Evolutionary conservation across 2,329 filamentous ascomycete genomes (phyloP).

Genomic region (Tolypocladium amazonense): DNA sequence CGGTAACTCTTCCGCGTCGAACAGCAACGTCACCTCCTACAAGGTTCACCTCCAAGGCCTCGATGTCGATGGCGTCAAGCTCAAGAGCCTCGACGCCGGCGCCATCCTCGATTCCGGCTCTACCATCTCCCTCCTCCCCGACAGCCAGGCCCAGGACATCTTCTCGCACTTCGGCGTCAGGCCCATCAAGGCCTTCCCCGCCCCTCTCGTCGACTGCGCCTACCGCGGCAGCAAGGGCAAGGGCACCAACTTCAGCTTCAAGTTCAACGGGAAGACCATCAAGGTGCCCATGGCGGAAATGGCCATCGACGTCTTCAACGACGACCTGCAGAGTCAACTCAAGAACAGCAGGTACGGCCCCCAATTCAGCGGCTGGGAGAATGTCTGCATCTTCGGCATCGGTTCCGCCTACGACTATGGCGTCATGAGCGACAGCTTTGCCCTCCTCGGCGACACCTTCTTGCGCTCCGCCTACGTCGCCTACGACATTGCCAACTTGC

Average conservation of each 20-base stretch:
- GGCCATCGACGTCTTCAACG: conserved; percentile 32
- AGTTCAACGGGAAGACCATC: conserved; percentile 37
- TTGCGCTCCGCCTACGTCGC: conserved; percentile 46
- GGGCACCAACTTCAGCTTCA: conserved; percentile 38
- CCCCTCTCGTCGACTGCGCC: conserved; percentile 41
- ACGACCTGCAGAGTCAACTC: conserved; percentile 30
- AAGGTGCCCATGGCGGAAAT: conserved; percentile 42
- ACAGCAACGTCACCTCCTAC: conserved; percentile 26
- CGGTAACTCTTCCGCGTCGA: conserved; percentile 22
- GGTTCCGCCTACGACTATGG: conserved; percentile 27
- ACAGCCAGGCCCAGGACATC: conserved; percentile 40
- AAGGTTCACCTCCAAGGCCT: conserved; percentile 26
- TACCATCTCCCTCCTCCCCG: conserved; percentile 58
- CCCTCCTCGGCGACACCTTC: conserved; percentile 49
- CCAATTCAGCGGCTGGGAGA: conserved; percentile 25
- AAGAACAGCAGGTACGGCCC: conserved; percentile 22
- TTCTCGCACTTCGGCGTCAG: conserved; percentile 42
- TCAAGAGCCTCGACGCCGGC: conserved; percentile 29
- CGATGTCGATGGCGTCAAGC: conserved; percentile 23
- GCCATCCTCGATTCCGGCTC: conserved; percentile 68
- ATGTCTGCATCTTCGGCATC: conserved; percentile 45
- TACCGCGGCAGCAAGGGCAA: conserved; percentile 31
- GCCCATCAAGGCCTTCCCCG: conserved; percentile 27
- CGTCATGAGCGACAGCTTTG: conserved; percentile 17
- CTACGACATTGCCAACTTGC: conserved; percentile 39